Base-by-base conservation (phyloP, 1,284 basidiomycete species). In the Ceratobasidium sp. region DNA sequence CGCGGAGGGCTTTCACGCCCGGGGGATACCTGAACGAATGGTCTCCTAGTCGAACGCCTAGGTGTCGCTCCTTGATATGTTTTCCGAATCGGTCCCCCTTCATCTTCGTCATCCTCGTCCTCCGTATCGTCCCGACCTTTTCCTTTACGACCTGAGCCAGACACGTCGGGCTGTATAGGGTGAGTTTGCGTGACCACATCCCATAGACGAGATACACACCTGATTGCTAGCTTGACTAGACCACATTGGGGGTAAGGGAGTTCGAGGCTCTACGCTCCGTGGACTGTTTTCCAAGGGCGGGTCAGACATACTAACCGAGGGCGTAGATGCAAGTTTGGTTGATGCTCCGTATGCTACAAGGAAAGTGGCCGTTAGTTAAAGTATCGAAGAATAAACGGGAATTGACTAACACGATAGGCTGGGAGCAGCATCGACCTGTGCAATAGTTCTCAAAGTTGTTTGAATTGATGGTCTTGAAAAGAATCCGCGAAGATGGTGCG, bases 81-180 rank as follows among this genome's bases (percentile, higher is more conserved):
- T 36, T 72, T 72, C 29, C 69, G 69, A 27, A 48, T 29, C 27
- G 51, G 19, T 17, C 54, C 69, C 11, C 36, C 36, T 41, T 4
- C 36, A 41, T 41, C 36, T 60, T 60, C 57, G 5, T 60, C 69
- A 17, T 72, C 69, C 2, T 72, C 69, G n/a, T 72, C 69, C 19
- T 57, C 56, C 17, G 54, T 72, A 57, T 29, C 53, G 17, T 72
- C 56, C 1, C 69, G 69, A 19, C 56, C 69, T 72, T 72, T 72
- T 7, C 56, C 57, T 62, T 51, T 72, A 5, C 69, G 41, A 7
- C 56, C 22, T 7, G 36, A 19, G 22, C 56, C 69, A 48, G 45
- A 17, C 14, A 27, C 69, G 29, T 53, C 69, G 24, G 22, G 45
- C 69, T 72, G 27, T 4, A 44, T 24, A 5, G n/a, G 1, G 29